Evolutionary conservation across 352 stramenopile genomes (phyloP), one percentile per base, ranked within the genome.

Genomic region (Pythium graminicola): DNA sequence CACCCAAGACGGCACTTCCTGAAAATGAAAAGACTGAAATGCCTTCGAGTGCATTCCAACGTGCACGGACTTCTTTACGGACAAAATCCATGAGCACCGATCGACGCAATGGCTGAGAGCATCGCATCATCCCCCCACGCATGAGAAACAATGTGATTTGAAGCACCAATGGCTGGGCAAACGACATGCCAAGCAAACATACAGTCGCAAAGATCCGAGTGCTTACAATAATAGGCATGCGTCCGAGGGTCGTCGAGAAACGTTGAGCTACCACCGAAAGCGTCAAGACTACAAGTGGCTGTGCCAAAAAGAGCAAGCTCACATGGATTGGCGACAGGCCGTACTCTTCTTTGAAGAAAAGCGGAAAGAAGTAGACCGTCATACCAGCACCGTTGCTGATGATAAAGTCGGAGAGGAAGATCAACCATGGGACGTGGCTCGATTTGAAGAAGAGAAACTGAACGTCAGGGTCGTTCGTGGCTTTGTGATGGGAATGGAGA

Each of bases 321-420:
- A 92, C 72, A 43, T 89, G 74, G 51, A 88, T 88, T 11, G 81
- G 81, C 29, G 81, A 81, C 31, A 92, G 73, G 5, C 70, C 69
- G 63, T 92, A 89, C 54, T 92, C 78, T 28, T 86, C 62, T 57
- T 84, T 86, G 59, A 92, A 92, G 53, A 92, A 92, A 14, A 92
- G 63, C n/a, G 81, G 81, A 65, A 92, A 92, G 57, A 92, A 92
- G 56, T 86, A 86, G 64, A 89, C 81, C 4, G 77, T 89, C 78
- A 92, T 92, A 49, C 81, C 78, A 3, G 81, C 81, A 38, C 81
- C 81, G 40, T 92, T 92, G 74, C 76, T 87, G 62, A 92, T 85
- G 57, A 92, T 75, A 52, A 92, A 92, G 68, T 92, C 81, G 19
- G 78, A 83, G 3, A 73, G n/a, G 45, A 92, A 92, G 31, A 92